A percentile compares a stretch with the other conserved stretches of the same genome.
phyloP scores from a whole-genome alignment of 495 filamentous ascomycete species.

The Pseudotulostoma volvatum region DNA sequence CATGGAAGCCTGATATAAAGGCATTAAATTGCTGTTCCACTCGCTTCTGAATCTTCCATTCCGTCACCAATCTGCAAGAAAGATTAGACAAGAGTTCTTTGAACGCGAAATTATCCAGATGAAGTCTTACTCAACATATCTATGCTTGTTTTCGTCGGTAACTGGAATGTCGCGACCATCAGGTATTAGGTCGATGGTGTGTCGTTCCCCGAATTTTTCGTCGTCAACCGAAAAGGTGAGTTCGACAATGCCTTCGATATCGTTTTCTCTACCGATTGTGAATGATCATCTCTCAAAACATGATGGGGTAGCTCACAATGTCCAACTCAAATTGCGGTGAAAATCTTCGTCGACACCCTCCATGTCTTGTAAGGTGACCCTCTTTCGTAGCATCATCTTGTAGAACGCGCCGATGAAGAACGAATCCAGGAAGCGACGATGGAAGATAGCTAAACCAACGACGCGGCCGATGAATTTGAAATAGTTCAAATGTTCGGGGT shows the following conservation, averaged over 20 bases:
- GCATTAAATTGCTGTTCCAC: conserved; percentile 97
- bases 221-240: conserved; percentile 93
- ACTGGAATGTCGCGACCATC: conserved; percentile 83
- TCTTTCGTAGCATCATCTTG: conserved; percentile 97
- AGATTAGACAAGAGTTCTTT: conserved; percentile 1
- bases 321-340: conserved; percentile 90
- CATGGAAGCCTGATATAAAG: conserved; percentile 93
- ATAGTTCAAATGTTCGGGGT: conserved; percentile 97
- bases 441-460: conserved; percentile 95
- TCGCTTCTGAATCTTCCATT: conserved; percentile 98
- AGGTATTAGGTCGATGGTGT: conserved; percentile 83
- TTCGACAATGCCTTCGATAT: conserved; percentile 83
- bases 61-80: conserved; percentile 59
- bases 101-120: conserved; percentile 1
- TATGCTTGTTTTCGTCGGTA: conserved; percentile 90
- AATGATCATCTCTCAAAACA: conserved; percentile 8
- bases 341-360: conserved; percentile 97
- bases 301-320: conserved; percentile 40
- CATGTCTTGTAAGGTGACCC: conserved; percentile 87
- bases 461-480: conserved; percentile 99
- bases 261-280: conserved; percentile 50
- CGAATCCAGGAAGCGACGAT: conserved; percentile 90
- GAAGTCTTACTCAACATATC: conserved; percentile 69
- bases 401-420: conserved; percentile 99
- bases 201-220: conserved; percentile 87